These are phyloP conservation scores for Neurospora discreta DNA, from an alignment of 495 filamentous ascomycete genomes.

Conservation along the genomic window DNA sequence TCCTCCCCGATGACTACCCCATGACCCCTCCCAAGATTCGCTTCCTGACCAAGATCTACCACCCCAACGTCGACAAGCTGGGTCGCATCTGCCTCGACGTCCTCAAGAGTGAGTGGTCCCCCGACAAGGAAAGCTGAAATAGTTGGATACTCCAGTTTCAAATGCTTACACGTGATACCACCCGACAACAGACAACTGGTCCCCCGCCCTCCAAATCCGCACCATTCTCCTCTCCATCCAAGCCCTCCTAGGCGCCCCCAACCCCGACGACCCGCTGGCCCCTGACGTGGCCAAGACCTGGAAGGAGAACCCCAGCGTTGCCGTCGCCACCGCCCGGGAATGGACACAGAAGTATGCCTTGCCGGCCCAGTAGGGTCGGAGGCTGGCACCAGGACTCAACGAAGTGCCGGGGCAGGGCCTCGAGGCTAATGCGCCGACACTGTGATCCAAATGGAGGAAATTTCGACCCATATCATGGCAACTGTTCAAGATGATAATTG, in stretches of 20 bases:
- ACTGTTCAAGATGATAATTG: neutral
- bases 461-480: neutral
- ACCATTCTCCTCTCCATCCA: conserved; percentile 97
- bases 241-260: conserved; percentile 88
- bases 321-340: conserved; percentile 78
- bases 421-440: neutral
- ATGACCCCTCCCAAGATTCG: conserved; percentile 99
- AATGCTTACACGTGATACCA: neutral
- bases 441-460: neutral
- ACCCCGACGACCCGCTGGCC: conserved; percentile 92
- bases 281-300: conserved; percentile 96
- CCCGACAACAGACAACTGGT: conserved; percentile 82
- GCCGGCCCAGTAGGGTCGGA: conserved; percentile 14
- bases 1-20: conserved; percentile 98
- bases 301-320: conserved; percentile 89
- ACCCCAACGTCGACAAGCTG: conserved; percentile 96
- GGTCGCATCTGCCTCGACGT: conserved; percentile 97
- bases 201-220: conserved; percentile 91
- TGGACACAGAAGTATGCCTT: conserved; percentile 73
- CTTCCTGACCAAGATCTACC: conserved; percentile 98
- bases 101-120: conserved; percentile 64
- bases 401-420: neutral
- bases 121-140: neutral
- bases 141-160: neutral
- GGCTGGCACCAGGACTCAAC: neutral